Conservation (phyloP, 768 basidiomycete species). For the Steccherinum ochraceum region DNA sequence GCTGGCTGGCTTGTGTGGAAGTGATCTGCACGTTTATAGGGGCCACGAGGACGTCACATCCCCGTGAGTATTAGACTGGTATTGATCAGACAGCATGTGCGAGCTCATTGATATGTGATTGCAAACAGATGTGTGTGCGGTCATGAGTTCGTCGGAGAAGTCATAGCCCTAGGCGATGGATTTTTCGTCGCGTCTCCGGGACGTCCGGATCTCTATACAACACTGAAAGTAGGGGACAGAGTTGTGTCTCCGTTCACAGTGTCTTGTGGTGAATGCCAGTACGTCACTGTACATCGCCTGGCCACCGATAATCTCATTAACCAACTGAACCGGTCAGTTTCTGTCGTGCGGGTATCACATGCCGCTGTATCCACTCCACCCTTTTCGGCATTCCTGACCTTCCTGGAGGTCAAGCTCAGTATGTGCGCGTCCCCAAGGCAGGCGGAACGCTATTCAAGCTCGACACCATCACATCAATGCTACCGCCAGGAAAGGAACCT, state of each 20-base stretch:
- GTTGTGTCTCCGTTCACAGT: conserved; percentile 77
- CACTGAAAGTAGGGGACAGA: conserved; percentile 63
- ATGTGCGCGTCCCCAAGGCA: conserved; percentile 70
- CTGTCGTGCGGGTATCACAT: conserved; percentile 69
- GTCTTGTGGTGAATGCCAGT: conserved; percentile 87
- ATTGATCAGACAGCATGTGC: too few species aligned
- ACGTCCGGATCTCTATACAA: conserved; percentile 58
- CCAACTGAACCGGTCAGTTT: conserved; percentile 33
- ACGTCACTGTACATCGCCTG: conserved; percentile 18
- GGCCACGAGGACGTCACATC: conserved; percentile 51
- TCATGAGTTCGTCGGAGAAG: conserved; percentile 74
- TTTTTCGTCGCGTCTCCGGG: conserved; percentile 38
- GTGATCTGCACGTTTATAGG: conserved; percentile 71
- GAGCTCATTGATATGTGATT: conserved; percentile 2
- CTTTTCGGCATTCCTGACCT: conserved; percentile 64
- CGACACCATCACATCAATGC: conserved; percentile 15
- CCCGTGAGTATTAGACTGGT: too few species aligned
- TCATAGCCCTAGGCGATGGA: conserved; percentile 58
- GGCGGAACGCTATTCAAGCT: conserved; percentile 73
- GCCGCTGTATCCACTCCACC: conserved; percentile 52
- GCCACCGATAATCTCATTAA: not conserved
- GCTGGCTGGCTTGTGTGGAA: conserved; percentile 67
- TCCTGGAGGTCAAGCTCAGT: conserved; percentile 77
- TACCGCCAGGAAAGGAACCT: conserved; percentile 10
- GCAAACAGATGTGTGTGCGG: conserved; percentile 53